Evolutionary conservation across 768 basidiomycete species (phyloP).

Genomic region (Amanita thiersii): DNA sequence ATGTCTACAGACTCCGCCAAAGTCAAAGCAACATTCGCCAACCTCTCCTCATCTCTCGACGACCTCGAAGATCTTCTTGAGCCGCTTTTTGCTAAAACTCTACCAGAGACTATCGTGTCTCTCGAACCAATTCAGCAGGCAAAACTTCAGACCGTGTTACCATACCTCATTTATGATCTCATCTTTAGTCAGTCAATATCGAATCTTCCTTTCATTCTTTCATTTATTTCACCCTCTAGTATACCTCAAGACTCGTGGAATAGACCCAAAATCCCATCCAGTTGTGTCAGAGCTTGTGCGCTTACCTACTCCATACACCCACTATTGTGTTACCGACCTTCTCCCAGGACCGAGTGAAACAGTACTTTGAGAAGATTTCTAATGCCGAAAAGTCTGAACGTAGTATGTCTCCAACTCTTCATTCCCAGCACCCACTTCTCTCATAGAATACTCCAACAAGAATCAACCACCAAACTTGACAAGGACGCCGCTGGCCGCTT

Average conservation of each 20-base stretch:
- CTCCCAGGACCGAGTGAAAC: constrained; percentile 59
- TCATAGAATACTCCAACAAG: constrained; percentile 17
- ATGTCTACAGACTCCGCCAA: constrained; percentile 42
- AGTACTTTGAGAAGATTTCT: constrained; percentile 80
- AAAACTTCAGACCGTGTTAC: constrained; percentile 68
- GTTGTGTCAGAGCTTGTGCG: constrained; percentile 66
- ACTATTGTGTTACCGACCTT: neutral
- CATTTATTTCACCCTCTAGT: constrained; percentile 33
- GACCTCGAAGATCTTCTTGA: constrained; percentile 61
- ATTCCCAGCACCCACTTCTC: constrained; percentile 2
- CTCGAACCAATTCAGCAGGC: constrained; percentile 75
- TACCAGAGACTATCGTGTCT: constrained; percentile 56
- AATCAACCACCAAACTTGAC: constrained; percentile 46
- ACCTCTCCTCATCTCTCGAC: constrained; percentile 51
- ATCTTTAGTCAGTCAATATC: constrained; percentile 57
- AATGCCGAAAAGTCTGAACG: constrained; percentile 60
- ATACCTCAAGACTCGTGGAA: constrained; percentile 71
- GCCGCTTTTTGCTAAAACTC: constrained; percentile 57
- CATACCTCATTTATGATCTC: constrained; percentile 81
- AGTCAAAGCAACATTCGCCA: constrained; percentile 38
- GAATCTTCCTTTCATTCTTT: neutral
- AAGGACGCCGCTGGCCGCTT: constrained; percentile 75
- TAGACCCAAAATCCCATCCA: constrained; percentile 74
- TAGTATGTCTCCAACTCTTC: constrained; percentile 28
- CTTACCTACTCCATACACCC: constrained; percentile 5